Conservation (phyloP, 2,329 filamentous ascomycete genomes). For the Samsoniella hepiali region DNA sequence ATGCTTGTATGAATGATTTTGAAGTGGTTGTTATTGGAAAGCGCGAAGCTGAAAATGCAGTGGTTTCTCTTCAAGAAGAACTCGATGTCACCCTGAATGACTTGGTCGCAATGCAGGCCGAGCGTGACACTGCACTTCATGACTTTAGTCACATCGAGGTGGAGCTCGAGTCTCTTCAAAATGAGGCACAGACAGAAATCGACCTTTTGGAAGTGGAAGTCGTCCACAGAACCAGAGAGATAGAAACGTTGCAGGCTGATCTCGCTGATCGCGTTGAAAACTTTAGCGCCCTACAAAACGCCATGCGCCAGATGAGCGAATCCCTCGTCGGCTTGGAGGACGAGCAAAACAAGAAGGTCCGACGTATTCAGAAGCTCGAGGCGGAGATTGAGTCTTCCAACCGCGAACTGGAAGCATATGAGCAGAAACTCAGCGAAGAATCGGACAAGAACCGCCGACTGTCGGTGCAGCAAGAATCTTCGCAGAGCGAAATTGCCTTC, state of each 20-base stretch:
- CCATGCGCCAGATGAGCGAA: conserved; percentile 90
- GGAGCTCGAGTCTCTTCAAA: conserved; percentile 59
- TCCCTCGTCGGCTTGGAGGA: conserved; percentile 84
- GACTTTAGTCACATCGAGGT: conserved; percentile 57
- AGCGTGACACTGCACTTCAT: conserved; percentile 81
- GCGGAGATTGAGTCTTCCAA: conserved; percentile 80
- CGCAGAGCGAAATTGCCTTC: conserved; percentile 91
- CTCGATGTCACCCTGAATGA: conserved; percentile 77
- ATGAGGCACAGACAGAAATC: conserved; percentile 64
- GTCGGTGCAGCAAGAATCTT: conserved; percentile 86
- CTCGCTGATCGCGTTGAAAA: conserved; percentile 77
- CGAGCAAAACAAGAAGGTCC: conserved; percentile 74
- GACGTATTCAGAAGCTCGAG: conserved; percentile 78
- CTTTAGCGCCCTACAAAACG: conserved; percentile 84
- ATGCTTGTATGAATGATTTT: conserved; percentile 75
- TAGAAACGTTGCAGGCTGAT: conserved; percentile 66
- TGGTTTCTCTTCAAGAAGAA: conserved; percentile 70
- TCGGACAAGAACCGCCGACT: conserved; percentile 86
- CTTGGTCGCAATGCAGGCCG: conserved; percentile 71
- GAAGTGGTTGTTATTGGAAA: conserved; percentile 66
- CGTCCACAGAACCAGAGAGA: conserved; percentile 69
- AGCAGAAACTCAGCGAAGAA: conserved; percentile 77
- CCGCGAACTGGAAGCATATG: conserved; percentile 79
- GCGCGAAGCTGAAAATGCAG: conserved; percentile 56
- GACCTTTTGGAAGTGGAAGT: conserved; percentile 67